Evolutionary conservation across 176 grass and related monocot genomes (phyloP), one percentile per base, ranked within the genome.

Genomic region (Lolium rigidum): DNA sequence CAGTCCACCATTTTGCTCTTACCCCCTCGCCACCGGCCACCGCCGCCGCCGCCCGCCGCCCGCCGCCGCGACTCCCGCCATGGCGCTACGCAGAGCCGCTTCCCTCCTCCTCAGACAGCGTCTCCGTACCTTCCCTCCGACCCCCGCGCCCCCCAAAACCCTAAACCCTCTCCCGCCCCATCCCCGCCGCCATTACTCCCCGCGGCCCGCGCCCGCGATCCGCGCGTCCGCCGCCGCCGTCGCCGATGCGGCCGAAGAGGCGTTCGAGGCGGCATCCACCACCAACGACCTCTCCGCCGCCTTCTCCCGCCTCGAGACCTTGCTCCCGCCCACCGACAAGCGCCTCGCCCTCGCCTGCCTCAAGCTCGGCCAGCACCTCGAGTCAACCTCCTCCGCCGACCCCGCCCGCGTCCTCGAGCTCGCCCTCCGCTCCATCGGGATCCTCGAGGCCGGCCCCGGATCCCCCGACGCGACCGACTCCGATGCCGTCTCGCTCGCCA

Each of bases 281-380:
- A 91, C 92, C 10, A 84, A 84, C 7, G 96, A 95, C 9, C 80
- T 98, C 57, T 35, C 91, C 14, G 48, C 82, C 3, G 80, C 92
- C 49, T 95, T 98, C 86, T 76, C 85, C 46, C 78, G 87, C 75
- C 81, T 98, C 15, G 90, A 98, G 78, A 38, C 70, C 21, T 43
- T 79, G 48, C 76, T 98, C 18, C 78, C 91, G 12, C 81, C 93
- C n/a, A 56, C 64, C 69, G 90, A 95, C 88, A 77, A 51, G 66
- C 86, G 83, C 62, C 96, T 98, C n/a, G 93, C 90, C 7, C 90
- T 98, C 31, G 96, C 96, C 74, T 98, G 96, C 88, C 78, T 98
- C 62, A 98, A 98, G 90, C 93, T 98, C 48, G 96, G 96, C 37
- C 96, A 98, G 89, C 93, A 95, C 75, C 91, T 98, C 41, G 96